Conservation (phyloP, 805 yeast species). For the Kluyveromyces lactis region DNA sequence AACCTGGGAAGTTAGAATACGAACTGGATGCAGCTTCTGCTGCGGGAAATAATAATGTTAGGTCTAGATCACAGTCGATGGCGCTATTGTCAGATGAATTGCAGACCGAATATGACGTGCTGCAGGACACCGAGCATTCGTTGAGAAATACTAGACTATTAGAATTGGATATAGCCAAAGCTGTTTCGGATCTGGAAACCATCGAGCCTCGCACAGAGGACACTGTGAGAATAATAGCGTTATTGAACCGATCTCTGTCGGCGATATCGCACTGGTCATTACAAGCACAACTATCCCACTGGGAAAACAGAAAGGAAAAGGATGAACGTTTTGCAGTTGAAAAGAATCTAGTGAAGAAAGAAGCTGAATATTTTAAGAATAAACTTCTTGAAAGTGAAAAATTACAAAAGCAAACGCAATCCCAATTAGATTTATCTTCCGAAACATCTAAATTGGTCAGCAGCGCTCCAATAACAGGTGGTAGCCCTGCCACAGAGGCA, state of each 20-base stretch:
- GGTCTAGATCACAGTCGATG: background rate
- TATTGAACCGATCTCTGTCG: conserved; percentile 21
- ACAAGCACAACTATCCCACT: conserved; percentile 23
- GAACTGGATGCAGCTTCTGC: no score
- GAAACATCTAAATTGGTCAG: background rate
- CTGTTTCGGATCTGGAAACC: conserved; percentile 13
- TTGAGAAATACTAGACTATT: conserved; percentile 18
- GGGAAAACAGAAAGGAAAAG: conserved; percentile 12
- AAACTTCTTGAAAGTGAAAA: conserved; percentile 7
- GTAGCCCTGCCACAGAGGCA: background rate
- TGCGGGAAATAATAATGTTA: no score
- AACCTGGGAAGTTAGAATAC: conserved; percentile 4
- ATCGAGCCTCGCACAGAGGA: conserved; percentile 10
- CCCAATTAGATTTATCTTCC: background rate
- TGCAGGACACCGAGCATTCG: conserved; percentile 10
- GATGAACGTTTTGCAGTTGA: conserved; percentile 21
- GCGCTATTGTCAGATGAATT: background rate
- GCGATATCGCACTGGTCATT: conserved; percentile 27
- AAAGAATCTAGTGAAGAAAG: conserved; percentile 17
- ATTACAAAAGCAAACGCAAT: conserved; percentile 1
- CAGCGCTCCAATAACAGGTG: background rate
- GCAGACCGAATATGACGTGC: background rate
- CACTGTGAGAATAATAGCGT: conserved; percentile 11
- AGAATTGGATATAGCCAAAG: conserved; percentile 14
- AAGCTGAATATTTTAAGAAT: conserved; percentile 19